Evolutionary conservation across 2,329 filamentous ascomycete species (phyloP).

Genomic region (Gliomastix tumulicola): DNA sequence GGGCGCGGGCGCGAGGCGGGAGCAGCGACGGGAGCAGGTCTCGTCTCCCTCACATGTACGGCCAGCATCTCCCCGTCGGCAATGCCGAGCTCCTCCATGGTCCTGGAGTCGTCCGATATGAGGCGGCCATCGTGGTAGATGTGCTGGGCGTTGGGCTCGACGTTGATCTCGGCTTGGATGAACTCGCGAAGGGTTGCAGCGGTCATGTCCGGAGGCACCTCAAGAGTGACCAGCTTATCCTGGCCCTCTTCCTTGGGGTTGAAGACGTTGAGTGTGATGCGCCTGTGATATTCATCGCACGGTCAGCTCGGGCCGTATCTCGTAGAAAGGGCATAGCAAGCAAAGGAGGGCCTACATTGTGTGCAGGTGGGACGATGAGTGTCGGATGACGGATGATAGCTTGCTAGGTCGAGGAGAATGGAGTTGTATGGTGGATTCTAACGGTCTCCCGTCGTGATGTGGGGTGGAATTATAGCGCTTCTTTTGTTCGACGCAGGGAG

Average conservation of each 20-base stretch:
- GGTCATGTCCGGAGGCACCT: conserved; percentile 77
- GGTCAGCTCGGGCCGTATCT: no score
- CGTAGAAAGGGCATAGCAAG: no score
- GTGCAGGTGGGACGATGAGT: no score
- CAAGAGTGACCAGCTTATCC: conserved; percentile 72
- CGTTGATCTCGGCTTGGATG: conserved; percentile 74
- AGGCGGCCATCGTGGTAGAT: conserved; percentile 87
- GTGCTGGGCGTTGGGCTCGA: conserved; percentile 67
- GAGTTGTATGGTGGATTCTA: no score
- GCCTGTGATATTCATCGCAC: no score
- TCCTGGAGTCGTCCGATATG: conserved; percentile 70
- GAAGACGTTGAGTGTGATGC: conserved; percentile 79
- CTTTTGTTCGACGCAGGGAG: no score
- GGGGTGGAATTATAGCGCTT: no score
- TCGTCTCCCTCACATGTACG: conserved; percentile 65
- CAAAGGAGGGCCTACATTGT: no score
- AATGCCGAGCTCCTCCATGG: conserved; percentile 74
- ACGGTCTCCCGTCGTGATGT: no score
- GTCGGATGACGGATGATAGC: no score
- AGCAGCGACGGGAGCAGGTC: conserved; percentile 32
- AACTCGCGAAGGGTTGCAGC: conserved; percentile 80
- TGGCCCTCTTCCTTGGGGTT: conserved; percentile 61
- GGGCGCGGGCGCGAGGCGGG: conserved; percentile 5
- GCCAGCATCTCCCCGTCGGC: conserved; percentile 89
- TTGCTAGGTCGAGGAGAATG: no score